Conservation (phyloP, 2,329 filamentous ascomycete genomes). For the Alternaria infectoria region DNA sequence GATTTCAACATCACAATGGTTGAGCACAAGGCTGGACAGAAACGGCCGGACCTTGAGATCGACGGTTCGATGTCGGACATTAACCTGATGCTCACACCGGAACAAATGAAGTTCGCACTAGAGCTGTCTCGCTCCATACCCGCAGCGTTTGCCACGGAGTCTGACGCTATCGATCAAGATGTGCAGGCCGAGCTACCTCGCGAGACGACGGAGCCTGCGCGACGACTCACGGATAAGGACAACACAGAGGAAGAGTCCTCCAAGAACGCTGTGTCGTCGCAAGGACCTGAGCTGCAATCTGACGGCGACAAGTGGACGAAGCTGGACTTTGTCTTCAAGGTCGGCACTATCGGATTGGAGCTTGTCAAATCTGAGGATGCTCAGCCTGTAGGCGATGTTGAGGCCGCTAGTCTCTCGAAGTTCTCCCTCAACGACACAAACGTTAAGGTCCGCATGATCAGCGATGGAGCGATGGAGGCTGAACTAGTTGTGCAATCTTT, state of each 20-base stretch:
- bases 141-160: constrained; percentile 79
- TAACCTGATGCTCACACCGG: constrained; percentile 86
- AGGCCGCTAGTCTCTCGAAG: constrained; percentile 82
- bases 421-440: constrained; percentile 94
- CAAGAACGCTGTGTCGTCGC: constrained; percentile 57
- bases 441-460: constrained; percentile 90
- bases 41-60: constrained; percentile 89
- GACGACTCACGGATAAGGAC: constrained; percentile 51
- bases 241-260: constrained; percentile 43
- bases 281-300: constrained; percentile 71
- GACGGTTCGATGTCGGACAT: constrained; percentile 92
- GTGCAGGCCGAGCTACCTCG: constrained; percentile 74
- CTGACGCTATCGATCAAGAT: constrained; percentile 71
- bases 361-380: constrained; percentile 78
- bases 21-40: constrained; percentile 77
- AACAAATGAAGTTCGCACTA: constrained; percentile 86
- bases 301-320: constrained; percentile 83
- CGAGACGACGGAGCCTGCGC: constrained; percentile 59
- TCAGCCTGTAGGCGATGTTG: constrained; percentile 77
- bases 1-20: constrained; percentile 91
- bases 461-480: constrained; percentile 87
- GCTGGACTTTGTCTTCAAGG: constrained; percentile 88
- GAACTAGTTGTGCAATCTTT: constrained; percentile 94
- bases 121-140: constrained; percentile 89
- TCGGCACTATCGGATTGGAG: constrained; percentile 86